These are phyloP conservation scores for Lentithecium fluviatile DNA, from an alignment of 495 filamentous ascomycete species.

Conservation along the genomic window DNA sequence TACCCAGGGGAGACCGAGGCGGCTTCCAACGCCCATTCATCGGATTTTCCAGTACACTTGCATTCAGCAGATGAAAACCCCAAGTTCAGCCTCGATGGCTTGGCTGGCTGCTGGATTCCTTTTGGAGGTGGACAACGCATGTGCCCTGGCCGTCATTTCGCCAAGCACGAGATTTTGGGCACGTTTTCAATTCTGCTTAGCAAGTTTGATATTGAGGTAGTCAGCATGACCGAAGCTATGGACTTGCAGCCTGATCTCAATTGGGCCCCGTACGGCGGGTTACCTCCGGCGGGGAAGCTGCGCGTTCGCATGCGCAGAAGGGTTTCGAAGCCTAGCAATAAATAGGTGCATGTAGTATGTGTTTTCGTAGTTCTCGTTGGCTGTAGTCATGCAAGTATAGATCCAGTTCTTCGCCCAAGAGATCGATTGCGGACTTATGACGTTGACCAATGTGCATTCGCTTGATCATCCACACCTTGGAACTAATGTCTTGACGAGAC, in stretches of 20 bases:
- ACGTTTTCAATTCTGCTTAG: slow-evolving; percentile 4
- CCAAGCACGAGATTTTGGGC: slow-evolving; percentile 26
- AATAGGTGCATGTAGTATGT: too few relatives aligned
- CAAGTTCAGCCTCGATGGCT: slow-evolving; percentile 5
- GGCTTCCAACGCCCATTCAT: not conserved
- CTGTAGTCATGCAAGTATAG: too few relatives aligned
- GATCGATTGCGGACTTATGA: too few relatives aligned
- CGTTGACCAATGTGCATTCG: too few relatives aligned
- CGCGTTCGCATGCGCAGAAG: too few relatives aligned
- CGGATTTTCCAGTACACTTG: not conserved
- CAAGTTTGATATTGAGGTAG: slow-evolving; percentile 22
- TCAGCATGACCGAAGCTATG: not conserved
- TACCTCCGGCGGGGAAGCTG: too few relatives aligned
- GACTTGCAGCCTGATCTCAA: not conserved
- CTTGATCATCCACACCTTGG: too few relatives aligned
- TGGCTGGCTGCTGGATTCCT: slow-evolving; percentile 13
- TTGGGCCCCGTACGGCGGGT: too few relatives aligned
- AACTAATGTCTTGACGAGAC: too few relatives aligned
- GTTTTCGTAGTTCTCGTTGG: too few relatives aligned
- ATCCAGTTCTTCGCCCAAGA: too few relatives aligned
- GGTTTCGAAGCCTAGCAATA: too few relatives aligned
- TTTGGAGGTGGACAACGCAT: slow-evolving; percentile 17
- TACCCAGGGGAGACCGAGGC: not conserved
- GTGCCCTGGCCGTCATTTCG: slow-evolving; percentile 25
- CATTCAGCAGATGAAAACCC: not conserved